A percentile compares a stretch with the other conserved stretches of the same genome.
phyloP scores from a whole-genome alignment of 2,329 filamentous ascomycete genomes.

The Exserohilum rostratum region DNA sequence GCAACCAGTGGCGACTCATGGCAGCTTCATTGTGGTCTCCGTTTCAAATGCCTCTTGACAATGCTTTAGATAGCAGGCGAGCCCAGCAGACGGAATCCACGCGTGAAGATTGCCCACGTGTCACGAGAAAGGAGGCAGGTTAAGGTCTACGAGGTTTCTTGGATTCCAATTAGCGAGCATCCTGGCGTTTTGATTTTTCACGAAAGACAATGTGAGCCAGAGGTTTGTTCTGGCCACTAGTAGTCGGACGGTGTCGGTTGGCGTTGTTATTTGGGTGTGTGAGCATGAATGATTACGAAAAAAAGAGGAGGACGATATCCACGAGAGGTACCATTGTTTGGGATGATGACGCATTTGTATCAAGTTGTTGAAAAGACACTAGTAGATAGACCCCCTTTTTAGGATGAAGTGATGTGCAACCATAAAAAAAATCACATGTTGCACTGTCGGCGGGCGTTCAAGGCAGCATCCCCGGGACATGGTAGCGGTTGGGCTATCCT shows the following conservation, averaged over 20 bases:
- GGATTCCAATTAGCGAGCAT: conserved; percentile 45
- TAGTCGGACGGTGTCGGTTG: conserved; percentile 11
- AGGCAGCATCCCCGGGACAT: too few species aligned
- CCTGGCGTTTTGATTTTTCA: conserved; percentile 35
- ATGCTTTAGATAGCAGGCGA: not conserved
- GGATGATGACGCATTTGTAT: conserved; percentile 19
- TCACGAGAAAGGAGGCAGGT: conserved; percentile 1
- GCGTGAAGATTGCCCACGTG: not conserved
- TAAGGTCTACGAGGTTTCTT: conserved; percentile 17
- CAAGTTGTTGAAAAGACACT: conserved; percentile 6
- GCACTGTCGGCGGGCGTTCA: too few species aligned
- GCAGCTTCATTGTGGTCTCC: not conserved
- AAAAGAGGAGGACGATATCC: conserved; percentile 26
- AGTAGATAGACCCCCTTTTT: conserved; percentile 29
- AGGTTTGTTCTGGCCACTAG: conserved; percentile 22
- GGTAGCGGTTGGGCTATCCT: not conserved
- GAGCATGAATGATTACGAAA: conserved; percentile 14
- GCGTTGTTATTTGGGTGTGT: conserved; percentile 23
- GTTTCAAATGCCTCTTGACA: not conserved
- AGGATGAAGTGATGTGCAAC: conserved; percentile 7
- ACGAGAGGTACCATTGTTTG: conserved; percentile 21
- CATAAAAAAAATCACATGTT: not conserved
- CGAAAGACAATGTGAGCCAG: conserved; percentile 19
- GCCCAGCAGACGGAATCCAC: not conserved
- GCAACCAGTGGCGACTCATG: not conserved